Evolutionary conservation across 1,139 yeast species (phyloP).

Genomic region (Suhomyces taliae): DNA sequence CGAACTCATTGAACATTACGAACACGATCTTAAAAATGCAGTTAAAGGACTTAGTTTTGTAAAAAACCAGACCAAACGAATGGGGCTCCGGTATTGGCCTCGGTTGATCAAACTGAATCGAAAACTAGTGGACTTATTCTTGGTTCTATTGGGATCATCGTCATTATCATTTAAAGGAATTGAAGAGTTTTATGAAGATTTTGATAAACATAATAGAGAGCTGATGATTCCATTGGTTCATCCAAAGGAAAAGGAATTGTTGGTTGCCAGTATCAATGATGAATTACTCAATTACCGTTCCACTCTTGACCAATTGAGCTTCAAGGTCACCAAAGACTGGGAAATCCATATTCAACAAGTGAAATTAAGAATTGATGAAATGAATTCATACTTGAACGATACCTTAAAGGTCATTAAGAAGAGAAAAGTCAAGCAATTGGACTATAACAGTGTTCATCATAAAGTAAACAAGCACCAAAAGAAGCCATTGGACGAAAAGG

Average conservation of each 20-base stretch:
- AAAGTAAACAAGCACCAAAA: conserved; percentile 44
- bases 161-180: conserved; percentile 47
- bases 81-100: conserved; percentile 38
- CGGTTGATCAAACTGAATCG: conserved; percentile 34
- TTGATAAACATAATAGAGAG: conserved; percentile 32
- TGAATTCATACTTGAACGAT: conserved; percentile 39
- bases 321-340: conserved; percentile 33
- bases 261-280: conserved; percentile 30
- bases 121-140: conserved; percentile 32
- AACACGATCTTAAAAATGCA: conserved; percentile 43
- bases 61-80: conserved; percentile 32
- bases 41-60: conserved; percentile 46
- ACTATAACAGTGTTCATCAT: conserved; percentile 38
- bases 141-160: conserved; percentile 35
- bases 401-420: conserved; percentile 44
- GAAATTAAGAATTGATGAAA: conserved; percentile 34
- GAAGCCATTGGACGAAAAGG: conserved; percentile 44
- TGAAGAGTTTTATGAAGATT: conserved; percentile 39
- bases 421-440: conserved; percentile 39
- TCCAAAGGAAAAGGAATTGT: conserved; percentile 38
- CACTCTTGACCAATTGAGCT: conserved; percentile 31
- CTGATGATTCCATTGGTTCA: conserved; percentile 38
- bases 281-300: conserved; percentile 33
- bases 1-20: conserved; percentile 41
- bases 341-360: conserved; percentile 32